These are phyloP conservation scores for Thraustotheca clavata DNA, from an alignment of 352 stramenopile species.

Conservation along the genomic window DNA sequence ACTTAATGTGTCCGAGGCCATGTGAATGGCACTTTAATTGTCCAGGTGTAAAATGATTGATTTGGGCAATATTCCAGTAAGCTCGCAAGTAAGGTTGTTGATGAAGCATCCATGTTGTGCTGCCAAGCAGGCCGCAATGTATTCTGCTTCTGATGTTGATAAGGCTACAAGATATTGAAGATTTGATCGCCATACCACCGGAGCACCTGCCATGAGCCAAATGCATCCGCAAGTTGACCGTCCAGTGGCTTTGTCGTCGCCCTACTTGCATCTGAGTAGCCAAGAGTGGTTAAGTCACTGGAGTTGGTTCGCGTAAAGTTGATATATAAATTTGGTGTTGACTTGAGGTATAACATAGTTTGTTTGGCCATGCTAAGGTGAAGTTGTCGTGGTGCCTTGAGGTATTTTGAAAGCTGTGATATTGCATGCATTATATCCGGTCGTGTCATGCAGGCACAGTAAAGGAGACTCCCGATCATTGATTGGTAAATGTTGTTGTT, in stretches of 20 bases:
- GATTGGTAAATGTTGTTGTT: not conserved
- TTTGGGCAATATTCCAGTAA: not conserved
- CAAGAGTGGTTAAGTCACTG: not conserved
- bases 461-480: slow-evolving; percentile 1
- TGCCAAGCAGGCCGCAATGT: not conserved
- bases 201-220: not conserved
- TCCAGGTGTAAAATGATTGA: not conserved
- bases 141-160: slow-evolving; percentile 3
- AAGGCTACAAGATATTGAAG: not conserved
- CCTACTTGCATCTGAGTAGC: slow-evolving; percentile 1
- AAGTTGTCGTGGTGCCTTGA: not conserved
- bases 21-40: slow-evolving; percentile 4
- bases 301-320: not conserved
- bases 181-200: not conserved
- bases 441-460: not conserved
- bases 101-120: slow-evolving; percentile 1
- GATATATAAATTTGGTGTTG: not conserved
- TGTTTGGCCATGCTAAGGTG: not conserved
- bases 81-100: not conserved
- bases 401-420: not conserved
- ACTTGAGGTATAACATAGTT: not conserved
- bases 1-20: not conserved
- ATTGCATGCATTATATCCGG: slow-evolving; percentile 6
- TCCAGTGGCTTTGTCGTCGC: not conserved
- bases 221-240: slow-evolving; percentile 1